Percentiles rank a stretch among this genome's conserved stretches.
These are phyloP conservation scores for Colletotrichum eleusines DNA, from an alignment of 2,329 filamentous ascomycete species.

Conservation along the genomic window DNA sequence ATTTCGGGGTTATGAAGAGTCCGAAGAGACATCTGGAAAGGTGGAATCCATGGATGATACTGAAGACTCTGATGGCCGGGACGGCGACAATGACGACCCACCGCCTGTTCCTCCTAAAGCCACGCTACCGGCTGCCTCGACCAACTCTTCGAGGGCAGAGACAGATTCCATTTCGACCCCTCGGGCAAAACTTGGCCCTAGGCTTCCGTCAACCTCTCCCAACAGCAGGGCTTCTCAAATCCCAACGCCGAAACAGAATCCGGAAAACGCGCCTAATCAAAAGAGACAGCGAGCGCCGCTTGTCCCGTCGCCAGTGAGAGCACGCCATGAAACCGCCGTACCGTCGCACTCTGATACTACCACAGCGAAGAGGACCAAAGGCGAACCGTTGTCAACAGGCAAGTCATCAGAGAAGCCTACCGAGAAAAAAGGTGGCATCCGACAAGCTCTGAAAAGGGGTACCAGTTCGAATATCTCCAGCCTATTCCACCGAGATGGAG, in stretches of 20 bases:
- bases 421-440: conserved; percentile 62
- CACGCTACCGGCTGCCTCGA: not conserved
- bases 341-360: conserved; percentile 45
- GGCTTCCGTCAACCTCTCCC: conserved; percentile 19
- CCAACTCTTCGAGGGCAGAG: not conserved
- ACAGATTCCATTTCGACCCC: conserved; percentile 13
- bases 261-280: conserved; percentile 59
- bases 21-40: conserved; percentile 46
- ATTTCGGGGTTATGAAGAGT: conserved; percentile 50
- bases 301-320: conserved; percentile 39
- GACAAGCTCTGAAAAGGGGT: conserved; percentile 65
- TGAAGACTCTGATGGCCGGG: conserved; percentile 24
- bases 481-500: conserved; percentile 63
- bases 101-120: conserved; percentile 43
- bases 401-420: conserved; percentile 43
- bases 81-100: conserved; percentile 24
- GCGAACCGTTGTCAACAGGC: conserved; percentile 44
- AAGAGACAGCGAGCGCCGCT: conserved; percentile 59
- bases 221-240: conserved; percentile 42
- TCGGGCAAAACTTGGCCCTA: conserved; percentile 22
- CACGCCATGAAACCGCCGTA: conserved; percentile 39
- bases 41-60: conserved; percentile 47
- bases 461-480: conserved; percentile 60
- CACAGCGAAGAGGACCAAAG: conserved; percentile 49
- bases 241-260: conserved; percentile 44